Base-by-base conservation (phyloP, 2,329 filamentous ascomycete genomes). In the Aspergillaceae sp. region DNA sequence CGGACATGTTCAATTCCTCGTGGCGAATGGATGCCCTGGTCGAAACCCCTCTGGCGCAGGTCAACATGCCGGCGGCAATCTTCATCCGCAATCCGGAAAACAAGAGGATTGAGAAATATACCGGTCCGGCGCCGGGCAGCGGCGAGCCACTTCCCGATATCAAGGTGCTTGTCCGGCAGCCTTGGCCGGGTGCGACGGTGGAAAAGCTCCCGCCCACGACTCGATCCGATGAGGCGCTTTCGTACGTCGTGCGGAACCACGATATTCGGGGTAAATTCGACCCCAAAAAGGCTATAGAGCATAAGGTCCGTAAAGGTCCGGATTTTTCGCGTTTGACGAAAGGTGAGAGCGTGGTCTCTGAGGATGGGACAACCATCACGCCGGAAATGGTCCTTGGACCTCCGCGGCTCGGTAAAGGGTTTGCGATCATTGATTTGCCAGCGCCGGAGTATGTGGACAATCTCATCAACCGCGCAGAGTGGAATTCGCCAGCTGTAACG, bases 321-420 rank as follows among this genome's bases (percentile, higher is more conserved):
- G 70, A 83, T 42, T 94, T 76, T 64, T 73, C 73, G 33, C 57
- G 64, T 8, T 73, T 98, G 38, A 74, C 83, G 0, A 62, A 59
- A 1, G 88, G 89, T 2, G 53, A 82, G 51, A 81, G 66, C 41
- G 81, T 92, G 1, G 68, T 72, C 44, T 81, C 79, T 27, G 69
- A 74, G 9, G 77, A 84, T 56, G 89, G 87, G 4, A 74, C 72
- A 5, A 77, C 76, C 0, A 79, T 98, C 29, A 92, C 84, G 0
- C 84, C 91, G 1, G 86, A 92, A 0, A 92, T 94, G 83, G 89
- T 97, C 1, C 61, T 98, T 43, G 87, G 78, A 1, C 72, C 82
- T 7, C 68, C 75, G 3, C 75, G 81, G 46, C 74, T 77, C 4
- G 89, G 89, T 7, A 78, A 75, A 46, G 90, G 87, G 2, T 74